phyloP scores from a whole-genome alignment of 495 filamentous ascomycete species.

The Tuber magnatum region DNA sequence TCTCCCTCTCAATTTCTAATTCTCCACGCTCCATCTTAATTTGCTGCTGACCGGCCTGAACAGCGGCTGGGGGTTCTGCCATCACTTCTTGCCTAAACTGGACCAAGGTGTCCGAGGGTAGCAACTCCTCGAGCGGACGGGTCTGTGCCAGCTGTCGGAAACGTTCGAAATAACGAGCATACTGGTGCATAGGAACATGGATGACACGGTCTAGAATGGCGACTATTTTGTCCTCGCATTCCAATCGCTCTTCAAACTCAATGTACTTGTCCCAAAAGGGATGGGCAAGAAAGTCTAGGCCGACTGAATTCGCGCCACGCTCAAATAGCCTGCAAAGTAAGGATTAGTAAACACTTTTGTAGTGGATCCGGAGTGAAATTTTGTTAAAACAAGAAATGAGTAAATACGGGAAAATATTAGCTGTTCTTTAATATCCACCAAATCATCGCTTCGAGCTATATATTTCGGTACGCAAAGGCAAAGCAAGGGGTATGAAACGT shows the following conservation, averaged over 20 bases:
- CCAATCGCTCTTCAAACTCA: slow-evolving; percentile 86
- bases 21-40: slow-evolving; percentile 53
- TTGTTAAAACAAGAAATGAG: slow-evolving; percentile 39
- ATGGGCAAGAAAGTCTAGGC: slow-evolving; percentile 87
- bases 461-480: slow-evolving; percentile 32
- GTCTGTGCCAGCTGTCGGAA: slow-evolving; percentile 71
- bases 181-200: slow-evolving; percentile 93
- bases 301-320: slow-evolving; percentile 74
- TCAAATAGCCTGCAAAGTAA: slow-evolving; percentile 72
- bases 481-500: slow-evolving; percentile 38
- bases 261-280: slow-evolving; percentile 99
- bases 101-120: slow-evolving; percentile 58
- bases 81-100: slow-evolving; percentile 66
- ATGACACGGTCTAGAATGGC: slow-evolving; percentile 77
- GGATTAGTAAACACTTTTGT: slow-evolving; percentile 51
- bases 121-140: slow-evolving; percentile 66
- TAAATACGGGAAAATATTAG: slow-evolving; percentile 43
- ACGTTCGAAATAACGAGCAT: slow-evolving; percentile 88
- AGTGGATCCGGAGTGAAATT: slow-evolving; percentile 21
- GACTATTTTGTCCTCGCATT: slow-evolving; percentile 80
- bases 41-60: slow-evolving; percentile 46
- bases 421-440: slow-evolving; percentile 30
- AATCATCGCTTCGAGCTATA: slow-evolving; percentile 29
- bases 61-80: slow-evolving; percentile 49
- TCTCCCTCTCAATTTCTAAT: slow-evolving; percentile 73